phyloP scores from a whole-genome alignment of 2,329 filamentous ascomycete species.

The Colletotrichum sp. region DNA sequence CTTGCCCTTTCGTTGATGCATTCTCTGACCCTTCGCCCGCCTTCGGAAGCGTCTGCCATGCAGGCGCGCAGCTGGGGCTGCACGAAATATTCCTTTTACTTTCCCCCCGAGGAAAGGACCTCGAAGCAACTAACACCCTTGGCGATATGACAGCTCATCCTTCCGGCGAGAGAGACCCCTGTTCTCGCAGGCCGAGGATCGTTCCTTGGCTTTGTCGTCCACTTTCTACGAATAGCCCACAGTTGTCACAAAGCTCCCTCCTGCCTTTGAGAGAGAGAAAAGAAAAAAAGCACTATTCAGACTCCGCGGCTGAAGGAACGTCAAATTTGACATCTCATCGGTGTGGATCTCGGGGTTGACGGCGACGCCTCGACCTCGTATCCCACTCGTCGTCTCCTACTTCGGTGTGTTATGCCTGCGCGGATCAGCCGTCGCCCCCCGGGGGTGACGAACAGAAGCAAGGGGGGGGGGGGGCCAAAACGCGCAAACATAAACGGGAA shows the following conservation, averaged over 20 bases:
- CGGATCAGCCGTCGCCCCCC: neutral
- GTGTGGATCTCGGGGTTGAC: neutral
- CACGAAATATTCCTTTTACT: constrained; percentile 1
- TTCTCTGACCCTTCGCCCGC: neutral
- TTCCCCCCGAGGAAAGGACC: neutral
- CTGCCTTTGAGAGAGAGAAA: neutral
- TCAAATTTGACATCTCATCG: neutral
- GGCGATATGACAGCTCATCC: constrained; percentile 6
- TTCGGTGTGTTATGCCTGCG: constrained; percentile 7
- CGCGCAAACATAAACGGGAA: no score
- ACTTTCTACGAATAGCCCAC: neutral
- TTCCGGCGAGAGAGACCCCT: neutral
- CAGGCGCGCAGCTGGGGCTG: neutral
- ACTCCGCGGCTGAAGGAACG: neutral
- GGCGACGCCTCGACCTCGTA: neutral
- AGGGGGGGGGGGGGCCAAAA: neutral
- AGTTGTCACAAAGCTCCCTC: neutral
- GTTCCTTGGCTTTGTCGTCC: neutral
- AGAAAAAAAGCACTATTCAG: neutral
- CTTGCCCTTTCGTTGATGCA: neutral
- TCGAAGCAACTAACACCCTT: neutral
- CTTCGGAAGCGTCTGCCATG: neutral
- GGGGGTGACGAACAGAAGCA: neutral
- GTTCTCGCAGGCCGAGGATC: neutral
- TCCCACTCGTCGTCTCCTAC: neutral